These are phyloP conservation scores for Yamadazyma kanchanaburiensis DNA, from an alignment of 1,139 yeast genomes.

Conservation along the genomic window DNA sequence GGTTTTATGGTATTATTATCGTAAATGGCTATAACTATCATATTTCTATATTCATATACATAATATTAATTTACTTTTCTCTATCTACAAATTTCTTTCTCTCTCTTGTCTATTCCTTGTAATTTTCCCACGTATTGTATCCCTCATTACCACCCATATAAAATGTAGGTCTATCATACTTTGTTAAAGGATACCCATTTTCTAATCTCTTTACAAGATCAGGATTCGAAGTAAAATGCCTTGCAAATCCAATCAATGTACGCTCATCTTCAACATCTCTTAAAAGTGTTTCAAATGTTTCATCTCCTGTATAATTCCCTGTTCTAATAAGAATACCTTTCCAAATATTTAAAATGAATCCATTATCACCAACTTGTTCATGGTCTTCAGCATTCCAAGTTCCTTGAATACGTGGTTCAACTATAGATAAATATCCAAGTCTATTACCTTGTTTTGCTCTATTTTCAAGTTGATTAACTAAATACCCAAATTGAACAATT, in stretches of 20 bases:
- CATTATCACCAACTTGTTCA: conserved; percentile 35
- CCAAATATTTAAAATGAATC: conserved; percentile 41
- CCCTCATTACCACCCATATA: conserved; percentile 21
- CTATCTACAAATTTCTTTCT: no score
- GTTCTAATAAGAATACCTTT: conserved; percentile 44
- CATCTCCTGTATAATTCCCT: conserved; percentile 35
- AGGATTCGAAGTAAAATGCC: conserved; percentile 51
- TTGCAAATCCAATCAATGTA: conserved; percentile 42
- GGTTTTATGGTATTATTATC: no score
- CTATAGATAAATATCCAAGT: conserved; percentile 50
- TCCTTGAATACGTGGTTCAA: conserved; percentile 38
- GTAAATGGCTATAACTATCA: no score
- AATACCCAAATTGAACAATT: conserved; percentile 29
- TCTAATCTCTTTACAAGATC: conserved; percentile 45
- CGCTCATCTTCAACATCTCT: conserved; percentile 29
- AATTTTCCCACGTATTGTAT: conserved; percentile 20
- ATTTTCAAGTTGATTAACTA: conserved; percentile 32
- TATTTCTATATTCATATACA: no score
- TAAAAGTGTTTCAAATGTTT: conserved; percentile 11
- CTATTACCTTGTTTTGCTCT: conserved; percentile 34
- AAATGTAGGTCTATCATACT: conserved; percentile 21
- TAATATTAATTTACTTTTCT: no score
- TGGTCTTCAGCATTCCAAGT: conserved; percentile 41
- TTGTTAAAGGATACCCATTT: conserved; percentile 18
- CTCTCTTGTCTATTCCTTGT: conserved; percentile 5